Conservation (phyloP, 768 basidiomycete species). For the Albatrellus ellisii region DNA sequence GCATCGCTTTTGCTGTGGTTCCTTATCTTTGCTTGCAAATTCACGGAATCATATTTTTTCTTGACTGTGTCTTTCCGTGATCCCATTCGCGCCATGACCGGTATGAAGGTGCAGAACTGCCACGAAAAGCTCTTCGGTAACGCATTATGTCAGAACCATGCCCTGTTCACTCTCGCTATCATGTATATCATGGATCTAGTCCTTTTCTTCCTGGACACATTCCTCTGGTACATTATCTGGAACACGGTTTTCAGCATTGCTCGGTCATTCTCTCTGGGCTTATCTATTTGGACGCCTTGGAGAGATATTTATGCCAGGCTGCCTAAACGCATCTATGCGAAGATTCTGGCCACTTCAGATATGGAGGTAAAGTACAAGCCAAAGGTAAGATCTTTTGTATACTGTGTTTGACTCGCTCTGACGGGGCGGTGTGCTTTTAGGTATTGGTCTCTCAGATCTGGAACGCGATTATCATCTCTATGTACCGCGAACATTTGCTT, state of each 20-base stretch:
- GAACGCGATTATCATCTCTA: constrained; percentile 99
- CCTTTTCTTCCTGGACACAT: constrained; percentile 98
- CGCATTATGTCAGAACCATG: constrained; percentile 81
- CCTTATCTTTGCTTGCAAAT: constrained; percentile 93
- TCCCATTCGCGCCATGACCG: constrained; percentile 89
- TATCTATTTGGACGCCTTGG: constrained; percentile 99
- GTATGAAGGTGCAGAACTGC: constrained; percentile 92
- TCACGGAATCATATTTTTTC: constrained; percentile 97
- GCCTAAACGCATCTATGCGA: constrained; percentile 95
- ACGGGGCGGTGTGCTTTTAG: constrained; percentile 23
- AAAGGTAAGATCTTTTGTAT: constrained; percentile 45
- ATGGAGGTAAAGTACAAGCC: constrained; percentile 99
- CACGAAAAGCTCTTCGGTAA: constrained; percentile 76
- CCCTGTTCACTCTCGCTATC: constrained; percentile 88
- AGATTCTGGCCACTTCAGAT: constrained; percentile 83
- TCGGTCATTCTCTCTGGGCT: constrained; percentile 78
- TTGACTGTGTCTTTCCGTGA: constrained; percentile 88
- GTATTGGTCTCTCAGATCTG: constrained; percentile 98
- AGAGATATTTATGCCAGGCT: constrained; percentile 91
- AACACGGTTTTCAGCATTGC: constrained; percentile 89
- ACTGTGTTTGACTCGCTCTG: neutral
- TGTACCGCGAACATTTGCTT: constrained; percentile 98
- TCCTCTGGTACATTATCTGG: constrained; percentile 99
- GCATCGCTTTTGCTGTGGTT: constrained; percentile 79
- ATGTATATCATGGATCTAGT: constrained; percentile 99